These are phyloP conservation scores for Fusarium coffeatum DNA, from an alignment of 2,329 filamentous ascomycete species.

Conservation along the genomic window DNA sequence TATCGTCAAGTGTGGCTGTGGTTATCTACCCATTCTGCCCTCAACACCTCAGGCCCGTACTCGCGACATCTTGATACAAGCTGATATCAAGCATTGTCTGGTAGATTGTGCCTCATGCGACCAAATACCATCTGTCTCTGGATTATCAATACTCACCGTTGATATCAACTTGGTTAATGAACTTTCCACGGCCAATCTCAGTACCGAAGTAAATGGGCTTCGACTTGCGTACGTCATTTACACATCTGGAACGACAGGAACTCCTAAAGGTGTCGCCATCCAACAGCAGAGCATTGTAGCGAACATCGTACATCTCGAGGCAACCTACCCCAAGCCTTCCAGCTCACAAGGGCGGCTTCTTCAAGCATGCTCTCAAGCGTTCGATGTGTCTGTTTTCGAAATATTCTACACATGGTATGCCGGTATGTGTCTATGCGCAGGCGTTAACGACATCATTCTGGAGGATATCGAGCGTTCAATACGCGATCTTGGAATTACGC, in stretches of 20 bases:
- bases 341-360: constrained; percentile 68
- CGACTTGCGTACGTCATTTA: constrained; percentile 81
- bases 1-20: constrained; percentile 78
- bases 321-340: constrained; percentile 69
- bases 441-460: constrained; percentile 79
- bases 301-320: constrained; percentile 75
- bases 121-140: constrained; percentile 21
- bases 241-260: constrained; percentile 85
- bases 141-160: constrained; percentile 51
- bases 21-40: constrained; percentile 82
- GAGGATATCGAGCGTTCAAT: constrained; percentile 77
- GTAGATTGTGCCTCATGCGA: constrained; percentile 49
- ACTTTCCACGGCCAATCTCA: constrained; percentile 53
- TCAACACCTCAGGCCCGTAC: constrained; percentile 74
- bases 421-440: constrained; percentile 83
- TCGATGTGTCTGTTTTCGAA: constrained; percentile 90
- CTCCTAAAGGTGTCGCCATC: constrained; percentile 82
- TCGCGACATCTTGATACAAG: constrained; percentile 70
- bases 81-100: constrained; percentile 61
- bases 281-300: constrained; percentile 80
- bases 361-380: constrained; percentile 85
- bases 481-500: constrained; percentile 72
- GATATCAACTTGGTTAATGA: constrained; percentile 42
- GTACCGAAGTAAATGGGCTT: constrained; percentile 55
- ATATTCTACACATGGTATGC: constrained; percentile 86